phyloP scores from a whole-genome alignment of 768 basidiomycete genomes.

The Serendipita indica region DNA sequence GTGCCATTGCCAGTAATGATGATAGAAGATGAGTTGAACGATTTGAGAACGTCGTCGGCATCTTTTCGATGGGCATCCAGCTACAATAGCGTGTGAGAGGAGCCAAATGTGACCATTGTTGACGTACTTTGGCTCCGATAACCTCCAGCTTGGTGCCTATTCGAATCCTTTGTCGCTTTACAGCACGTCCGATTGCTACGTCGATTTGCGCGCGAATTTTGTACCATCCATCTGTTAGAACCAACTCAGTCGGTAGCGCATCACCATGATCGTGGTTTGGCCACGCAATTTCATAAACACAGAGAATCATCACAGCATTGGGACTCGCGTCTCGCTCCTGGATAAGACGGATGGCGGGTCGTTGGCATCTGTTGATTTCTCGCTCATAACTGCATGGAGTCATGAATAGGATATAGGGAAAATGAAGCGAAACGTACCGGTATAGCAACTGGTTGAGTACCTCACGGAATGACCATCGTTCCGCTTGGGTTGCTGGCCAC shows the following conservation, averaged over 20 bases:
- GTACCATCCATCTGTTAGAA: constrained; percentile 99
- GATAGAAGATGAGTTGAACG: constrained; percentile 51
- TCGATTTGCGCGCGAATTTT: constrained; percentile 65
- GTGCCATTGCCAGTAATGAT: constrained; percentile 72
- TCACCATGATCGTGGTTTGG: constrained; percentile 26
- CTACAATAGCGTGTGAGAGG: constrained; percentile 25
- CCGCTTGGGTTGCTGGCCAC: constrained; percentile 40
- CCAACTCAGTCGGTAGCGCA: constrained; percentile 43
- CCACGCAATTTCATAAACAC: constrained; percentile 61
- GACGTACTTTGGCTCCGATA: constrained; percentile 59
- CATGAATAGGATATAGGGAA: background rate
- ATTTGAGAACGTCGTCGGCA: constrained; percentile 68
- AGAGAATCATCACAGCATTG: constrained; percentile 67
- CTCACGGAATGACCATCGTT: constrained; percentile 71
- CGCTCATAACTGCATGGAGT: constrained; percentile 58
- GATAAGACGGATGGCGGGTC: constrained; percentile 69
- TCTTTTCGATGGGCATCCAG: constrained; percentile 58
- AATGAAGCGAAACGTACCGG: constrained; percentile 35
- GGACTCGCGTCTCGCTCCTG: constrained; percentile 72
- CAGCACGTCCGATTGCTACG: constrained; percentile 51
- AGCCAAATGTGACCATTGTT: background rate
- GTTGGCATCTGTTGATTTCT: constrained; percentile 60
- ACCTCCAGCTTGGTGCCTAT: constrained; percentile 76
- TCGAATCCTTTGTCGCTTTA: constrained; percentile 46
- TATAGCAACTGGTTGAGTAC: constrained; percentile 74